phyloP scores from a whole-genome alignment of 208 protist species.

The Trypanosoma theileri region DNA sequence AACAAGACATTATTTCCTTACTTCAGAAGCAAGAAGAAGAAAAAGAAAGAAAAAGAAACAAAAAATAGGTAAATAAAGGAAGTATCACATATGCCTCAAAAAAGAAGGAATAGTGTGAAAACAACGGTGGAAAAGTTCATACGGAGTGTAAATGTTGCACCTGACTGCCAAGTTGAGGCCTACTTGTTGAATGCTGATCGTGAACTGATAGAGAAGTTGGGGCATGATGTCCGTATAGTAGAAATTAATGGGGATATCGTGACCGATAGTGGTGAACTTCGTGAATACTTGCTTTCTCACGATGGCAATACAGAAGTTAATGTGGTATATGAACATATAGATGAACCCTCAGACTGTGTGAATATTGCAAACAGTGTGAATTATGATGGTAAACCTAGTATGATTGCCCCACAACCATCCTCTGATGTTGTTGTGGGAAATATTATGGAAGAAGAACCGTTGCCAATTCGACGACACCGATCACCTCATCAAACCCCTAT shows the following conservation, averaged over 20 bases:
- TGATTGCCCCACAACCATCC: slow-evolving; percentile 20
- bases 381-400: slow-evolving; percentile 48
- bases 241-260: slow-evolving; percentile 47
- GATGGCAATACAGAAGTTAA: slow-evolving; percentile 22
- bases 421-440: not conserved
- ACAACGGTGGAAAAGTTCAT: slow-evolving; percentile 55
- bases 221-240: slow-evolving; percentile 37
- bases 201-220: slow-evolving; percentile 34
- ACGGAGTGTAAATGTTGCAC: slow-evolving; percentile 45
- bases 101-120: slow-evolving; percentile 13
- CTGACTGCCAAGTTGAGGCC: slow-evolving; percentile 62
- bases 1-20: too few relatives aligned
- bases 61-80: slow-evolving; percentile 14
- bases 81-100: slow-evolving; percentile 4
- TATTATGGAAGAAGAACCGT: not conserved
- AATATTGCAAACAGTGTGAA: slow-evolving; percentile 59
- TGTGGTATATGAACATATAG: slow-evolving; percentile 45
- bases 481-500: not conserved
- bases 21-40: slow-evolving; percentile 1
- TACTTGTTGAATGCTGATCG: slow-evolving; percentile 28
- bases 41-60: slow-evolving; percentile 1
- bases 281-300: slow-evolving; percentile 37
- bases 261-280: slow-evolving; percentile 55
- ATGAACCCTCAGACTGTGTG: slow-evolving; percentile 31
- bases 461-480: not conserved